phyloP scores from a whole-genome alignment of 441 rosid genomes.

The Capsella rubella region DNA sequence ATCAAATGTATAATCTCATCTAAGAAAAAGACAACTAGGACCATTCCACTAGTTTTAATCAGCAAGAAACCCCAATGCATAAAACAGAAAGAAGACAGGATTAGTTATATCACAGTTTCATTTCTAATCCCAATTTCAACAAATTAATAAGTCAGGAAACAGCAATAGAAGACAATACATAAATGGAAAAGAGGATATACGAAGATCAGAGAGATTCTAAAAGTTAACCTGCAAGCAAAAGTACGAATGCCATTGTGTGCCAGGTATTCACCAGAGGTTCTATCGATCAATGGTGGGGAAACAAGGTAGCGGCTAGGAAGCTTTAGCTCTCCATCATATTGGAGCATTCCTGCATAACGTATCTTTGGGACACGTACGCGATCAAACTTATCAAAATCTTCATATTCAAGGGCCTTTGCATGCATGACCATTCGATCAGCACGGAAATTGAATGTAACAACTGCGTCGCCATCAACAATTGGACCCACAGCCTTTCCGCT shows the following conservation, averaged over 20 bases:
- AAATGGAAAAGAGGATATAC: neutral
- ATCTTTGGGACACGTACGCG: slow-evolving; percentile 87
- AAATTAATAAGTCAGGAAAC: neutral
- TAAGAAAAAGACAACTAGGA: neutral
- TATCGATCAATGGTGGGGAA: slow-evolving; percentile 95
- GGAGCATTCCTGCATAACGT: slow-evolving; percentile 95
- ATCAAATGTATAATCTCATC: slow-evolving; percentile 19
- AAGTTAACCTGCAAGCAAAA: slow-evolving; percentile 94
- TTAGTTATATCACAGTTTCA: neutral
- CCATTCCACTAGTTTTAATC: neutral
- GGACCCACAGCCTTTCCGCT: slow-evolving; percentile 87
- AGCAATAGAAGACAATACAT: neutral
- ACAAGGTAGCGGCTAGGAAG: slow-evolving; percentile 91
- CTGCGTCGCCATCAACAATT: slow-evolving; percentile 93
- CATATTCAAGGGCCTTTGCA: slow-evolving; percentile 93
- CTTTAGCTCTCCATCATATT: slow-evolving; percentile 95
- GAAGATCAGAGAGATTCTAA: neutral
- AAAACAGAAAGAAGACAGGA: neutral
- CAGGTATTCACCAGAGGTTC: slow-evolving; percentile 97
- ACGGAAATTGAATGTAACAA: slow-evolving; percentile 91
- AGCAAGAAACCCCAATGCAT: slow-evolving; percentile 17
- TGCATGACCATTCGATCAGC: slow-evolving; percentile 98
- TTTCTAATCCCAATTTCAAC: neutral
- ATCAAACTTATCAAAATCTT: slow-evolving; percentile 89
- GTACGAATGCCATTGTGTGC: slow-evolving; percentile 85